These are phyloP conservation scores for Boletus reticulatus DNA, from an alignment of 768 basidiomycete species.

Conservation along the genomic window DNA sequence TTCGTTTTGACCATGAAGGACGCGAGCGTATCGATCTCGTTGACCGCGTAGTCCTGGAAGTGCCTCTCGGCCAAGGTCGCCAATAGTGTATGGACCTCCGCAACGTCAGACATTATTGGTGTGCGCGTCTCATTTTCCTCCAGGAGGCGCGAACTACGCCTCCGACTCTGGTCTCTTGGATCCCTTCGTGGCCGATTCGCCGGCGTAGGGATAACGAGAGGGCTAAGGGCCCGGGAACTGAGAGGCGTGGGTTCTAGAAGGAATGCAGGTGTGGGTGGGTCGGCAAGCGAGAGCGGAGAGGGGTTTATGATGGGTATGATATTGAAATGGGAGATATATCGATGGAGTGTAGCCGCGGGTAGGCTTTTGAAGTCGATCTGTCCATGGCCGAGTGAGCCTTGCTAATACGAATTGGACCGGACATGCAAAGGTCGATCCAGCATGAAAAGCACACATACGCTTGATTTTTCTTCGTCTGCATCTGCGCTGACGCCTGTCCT, in stretches of 20 bases:
- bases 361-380: conserved; percentile 78
- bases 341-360: conserved; percentile 61
- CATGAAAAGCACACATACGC: conserved; percentile 23
- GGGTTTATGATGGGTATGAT: conserved; percentile 70
- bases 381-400: conserved; percentile 11
- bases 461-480: conserved; percentile 27
- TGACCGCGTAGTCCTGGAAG: conserved; percentile 58
- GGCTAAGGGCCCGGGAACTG: conserved; percentile 50
- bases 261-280: conserved; percentile 67
- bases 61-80: conserved; percentile 72
- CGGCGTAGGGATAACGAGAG: conserved; percentile 46
- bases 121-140: conserved; percentile 61
- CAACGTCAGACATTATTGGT: conserved; percentile 68
- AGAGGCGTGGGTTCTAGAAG: conserved; percentile 51
- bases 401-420: background rate
- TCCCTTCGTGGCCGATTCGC: conserved; percentile 76
- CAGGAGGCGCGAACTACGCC: conserved; percentile 69
- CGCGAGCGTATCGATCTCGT: conserved; percentile 80
- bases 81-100: conserved; percentile 63
- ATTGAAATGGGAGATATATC: conserved; percentile 72
- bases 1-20: conserved; percentile 76
- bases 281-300: conserved; percentile 60
- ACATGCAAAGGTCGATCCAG: background rate
- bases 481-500: conserved; percentile 40
- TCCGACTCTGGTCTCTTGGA: conserved; percentile 53